Percentiles rank a stretch among this genome's conserved stretches.
These are phyloP conservation scores for Bipolaris oryzae DNA, from an alignment of 2,329 filamentous ascomycete species.

Conservation along the genomic window DNA sequence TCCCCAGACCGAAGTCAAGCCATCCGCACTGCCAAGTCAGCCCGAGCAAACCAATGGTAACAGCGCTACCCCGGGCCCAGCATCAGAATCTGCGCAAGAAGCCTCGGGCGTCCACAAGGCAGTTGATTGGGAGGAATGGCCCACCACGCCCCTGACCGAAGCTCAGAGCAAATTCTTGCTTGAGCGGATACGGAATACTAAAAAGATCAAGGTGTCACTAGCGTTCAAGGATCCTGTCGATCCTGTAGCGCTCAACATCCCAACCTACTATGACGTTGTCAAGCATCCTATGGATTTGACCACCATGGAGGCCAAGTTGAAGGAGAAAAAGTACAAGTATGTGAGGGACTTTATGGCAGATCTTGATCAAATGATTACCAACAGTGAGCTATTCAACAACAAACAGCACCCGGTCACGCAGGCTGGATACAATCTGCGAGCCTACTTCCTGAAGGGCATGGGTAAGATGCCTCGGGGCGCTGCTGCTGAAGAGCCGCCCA, in stretches of 20 bases:
- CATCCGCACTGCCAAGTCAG: constrained; percentile 49
- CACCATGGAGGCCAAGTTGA: constrained; percentile 81
- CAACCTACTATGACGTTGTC: constrained; percentile 74
- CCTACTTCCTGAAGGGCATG: constrained; percentile 66
- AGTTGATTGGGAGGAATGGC: constrained; percentile 43
- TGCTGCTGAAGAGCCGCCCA: constrained; percentile 57
- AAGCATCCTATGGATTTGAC: constrained; percentile 82
- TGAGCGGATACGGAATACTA: constrained; percentile 73
- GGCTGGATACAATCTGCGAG: constrained; percentile 66
- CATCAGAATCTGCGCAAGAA: constrained; percentile 41
- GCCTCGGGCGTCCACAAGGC: constrained; percentile 39
- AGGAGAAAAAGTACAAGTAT: constrained; percentile 69
- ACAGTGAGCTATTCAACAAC: constrained; percentile 84
- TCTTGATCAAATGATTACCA: constrained; percentile 77
- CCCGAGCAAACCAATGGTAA: constrained; percentile 40
- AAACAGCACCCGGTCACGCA: constrained; percentile 73
- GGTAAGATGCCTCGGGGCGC: constrained; percentile 63
- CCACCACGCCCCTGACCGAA: constrained; percentile 52
- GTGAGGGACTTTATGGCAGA: constrained; percentile 77
- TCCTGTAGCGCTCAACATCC: constrained; percentile 74
- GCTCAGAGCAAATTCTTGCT: constrained; percentile 68
- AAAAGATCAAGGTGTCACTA: constrained; percentile 81
- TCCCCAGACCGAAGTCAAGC: constrained; percentile 51
- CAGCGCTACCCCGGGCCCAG: constrained; percentile 21
- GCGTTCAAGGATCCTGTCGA: constrained; percentile 81